Conservation (phyloP, 2,329 filamentous ascomycete species). For the Dothideomycetidae sp. region DNA sequence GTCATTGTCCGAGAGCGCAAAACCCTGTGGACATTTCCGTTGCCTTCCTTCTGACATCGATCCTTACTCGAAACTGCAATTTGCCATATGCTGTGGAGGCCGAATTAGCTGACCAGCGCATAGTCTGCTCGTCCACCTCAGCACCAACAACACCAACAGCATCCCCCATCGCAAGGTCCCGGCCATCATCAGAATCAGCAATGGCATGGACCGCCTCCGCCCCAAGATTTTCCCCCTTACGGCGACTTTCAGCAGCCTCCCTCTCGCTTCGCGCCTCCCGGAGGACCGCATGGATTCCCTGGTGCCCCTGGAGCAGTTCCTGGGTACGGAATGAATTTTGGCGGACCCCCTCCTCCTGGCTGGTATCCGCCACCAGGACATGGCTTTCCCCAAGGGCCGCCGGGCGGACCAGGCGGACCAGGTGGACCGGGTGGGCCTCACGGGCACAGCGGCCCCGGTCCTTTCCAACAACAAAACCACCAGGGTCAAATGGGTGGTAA, state of each 20-base stretch:
- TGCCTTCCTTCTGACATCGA: conserved; percentile 96
- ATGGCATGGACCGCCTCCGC: conserved; percentile 25
- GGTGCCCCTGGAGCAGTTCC: conserved; percentile 35
- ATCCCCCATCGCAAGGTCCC: conserved; percentile 21
- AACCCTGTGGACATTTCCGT: conserved; percentile 94
- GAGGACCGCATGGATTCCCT: conserved; percentile 32
- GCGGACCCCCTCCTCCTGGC: conserved; percentile 36
- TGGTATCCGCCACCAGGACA: conserved; percentile 66
- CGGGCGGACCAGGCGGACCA: conserved; percentile 27
- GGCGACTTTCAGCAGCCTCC: conserved; percentile 31
- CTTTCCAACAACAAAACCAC: conserved; percentile 22
- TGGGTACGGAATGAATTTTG: conserved; percentile 52
- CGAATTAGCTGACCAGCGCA: conserved; percentile 8
- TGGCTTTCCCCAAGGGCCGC: conserved; percentile 40
- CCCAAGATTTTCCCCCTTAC: conserved; percentile 26
- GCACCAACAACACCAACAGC: conserved; percentile 12
- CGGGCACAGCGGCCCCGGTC: no score
- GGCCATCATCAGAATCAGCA: conserved; percentile 26
- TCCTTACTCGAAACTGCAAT: conserved; percentile 5
- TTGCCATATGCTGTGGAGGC: neutral
- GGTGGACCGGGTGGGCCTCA: no score
- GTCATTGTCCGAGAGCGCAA: conserved; percentile 81
- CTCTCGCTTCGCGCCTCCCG: conserved; percentile 32
- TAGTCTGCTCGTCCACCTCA: conserved; percentile 18
- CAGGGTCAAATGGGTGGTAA: conserved; percentile 28